Evolutionary conservation across 2,329 filamentous ascomycete genomes (phyloP).

Genomic region (Claviceps sp.): DNA sequence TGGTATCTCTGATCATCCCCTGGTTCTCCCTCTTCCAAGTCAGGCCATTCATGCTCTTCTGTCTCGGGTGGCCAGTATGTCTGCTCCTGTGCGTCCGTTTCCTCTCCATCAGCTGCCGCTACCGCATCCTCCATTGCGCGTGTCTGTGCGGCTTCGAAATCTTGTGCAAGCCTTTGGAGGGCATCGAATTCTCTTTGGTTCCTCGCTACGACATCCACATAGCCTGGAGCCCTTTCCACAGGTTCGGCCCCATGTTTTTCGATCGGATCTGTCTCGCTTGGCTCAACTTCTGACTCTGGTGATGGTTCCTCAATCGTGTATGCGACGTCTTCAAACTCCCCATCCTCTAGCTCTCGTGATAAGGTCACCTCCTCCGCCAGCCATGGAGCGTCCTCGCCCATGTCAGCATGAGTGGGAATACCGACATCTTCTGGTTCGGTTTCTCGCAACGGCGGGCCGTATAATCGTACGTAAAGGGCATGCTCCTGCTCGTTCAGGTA

Average conservation of each 20-base stretch:
- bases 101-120: constrained; percentile 7
- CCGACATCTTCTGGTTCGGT: constrained; percentile 47
- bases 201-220: constrained; percentile 35
- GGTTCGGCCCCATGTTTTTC: constrained; percentile 14
- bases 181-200: constrained; percentile 42
- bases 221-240: constrained; percentile 20
- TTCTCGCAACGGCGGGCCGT: constrained; percentile 58
- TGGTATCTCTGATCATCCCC: constrained; percentile 45
- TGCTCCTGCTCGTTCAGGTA: constrained; percentile 60
- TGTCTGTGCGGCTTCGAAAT: constrained; percentile 35
- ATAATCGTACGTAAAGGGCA: constrained; percentile 64
- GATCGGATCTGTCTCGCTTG: constrained; percentile 3
- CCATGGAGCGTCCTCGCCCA: constrained; percentile 13
- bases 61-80: constrained; percentile 20
- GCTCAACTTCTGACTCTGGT: constrained; percentile 4
- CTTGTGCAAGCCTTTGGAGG: constrained; percentile 42
- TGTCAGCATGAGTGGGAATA: constrained; percentile 27
- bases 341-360: constrained; percentile 41
- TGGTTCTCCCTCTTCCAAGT: constrained; percentile 18
- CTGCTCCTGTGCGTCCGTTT: constrained; percentile 14
- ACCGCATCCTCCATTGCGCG: constrained; percentile 17
- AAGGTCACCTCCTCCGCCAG: constrained; percentile 28
- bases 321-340: constrained; percentile 48
- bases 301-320: constrained; percentile 20
- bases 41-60: constrained; percentile 9